Conservation (phyloP, 192 early-diverging fungal species). For the Coemansia sp. region DNA sequence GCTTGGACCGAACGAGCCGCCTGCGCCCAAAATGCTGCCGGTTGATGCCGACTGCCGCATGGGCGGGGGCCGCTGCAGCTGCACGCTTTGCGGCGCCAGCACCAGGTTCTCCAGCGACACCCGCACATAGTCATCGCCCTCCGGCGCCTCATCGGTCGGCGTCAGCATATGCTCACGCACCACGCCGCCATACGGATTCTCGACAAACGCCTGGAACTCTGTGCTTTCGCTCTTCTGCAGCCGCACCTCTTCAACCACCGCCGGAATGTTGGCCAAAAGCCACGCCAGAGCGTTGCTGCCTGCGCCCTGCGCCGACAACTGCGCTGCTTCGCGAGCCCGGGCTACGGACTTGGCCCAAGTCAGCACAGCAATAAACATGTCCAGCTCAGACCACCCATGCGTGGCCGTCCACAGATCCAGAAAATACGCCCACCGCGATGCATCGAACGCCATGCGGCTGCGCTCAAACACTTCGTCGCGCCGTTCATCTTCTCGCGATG, state of each 20-base stretch:
- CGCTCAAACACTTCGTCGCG: constrained; percentile 39
- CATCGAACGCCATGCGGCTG: constrained; percentile 25
- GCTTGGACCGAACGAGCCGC: not conserved
- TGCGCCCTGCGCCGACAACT: not conserved
- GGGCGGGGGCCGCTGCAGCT: constrained; percentile 12
- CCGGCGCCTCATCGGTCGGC: constrained; percentile 17
- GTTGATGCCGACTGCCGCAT: constrained; percentile 19
- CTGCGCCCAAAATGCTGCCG: constrained; percentile 1
- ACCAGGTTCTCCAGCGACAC: constrained; percentile 37
- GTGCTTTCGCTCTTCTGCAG: constrained; percentile 38
- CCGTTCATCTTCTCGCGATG: constrained; percentile 24
- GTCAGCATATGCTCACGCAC: constrained; percentile 40
- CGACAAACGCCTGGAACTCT: constrained; percentile 49
- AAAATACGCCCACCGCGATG: constrained; percentile 48
- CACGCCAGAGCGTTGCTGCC: constrained; percentile 14
- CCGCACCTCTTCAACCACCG: constrained; percentile 33
- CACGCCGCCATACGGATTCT: constrained; percentile 35
- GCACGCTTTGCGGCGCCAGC: not conserved
- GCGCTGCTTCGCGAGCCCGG: constrained; percentile 17
- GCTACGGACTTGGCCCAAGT: constrained; percentile 47
- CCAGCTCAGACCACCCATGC: constrained; percentile 43
- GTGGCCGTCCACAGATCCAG: constrained; percentile 44
- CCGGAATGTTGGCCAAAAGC: constrained; percentile 23
- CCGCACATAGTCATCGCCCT: constrained; percentile 39
- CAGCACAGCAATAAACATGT: constrained; percentile 44